Base-by-base conservation (phyloP, 352 stramenopile genomes). In the Saprolegnia parasitica region DNA sequence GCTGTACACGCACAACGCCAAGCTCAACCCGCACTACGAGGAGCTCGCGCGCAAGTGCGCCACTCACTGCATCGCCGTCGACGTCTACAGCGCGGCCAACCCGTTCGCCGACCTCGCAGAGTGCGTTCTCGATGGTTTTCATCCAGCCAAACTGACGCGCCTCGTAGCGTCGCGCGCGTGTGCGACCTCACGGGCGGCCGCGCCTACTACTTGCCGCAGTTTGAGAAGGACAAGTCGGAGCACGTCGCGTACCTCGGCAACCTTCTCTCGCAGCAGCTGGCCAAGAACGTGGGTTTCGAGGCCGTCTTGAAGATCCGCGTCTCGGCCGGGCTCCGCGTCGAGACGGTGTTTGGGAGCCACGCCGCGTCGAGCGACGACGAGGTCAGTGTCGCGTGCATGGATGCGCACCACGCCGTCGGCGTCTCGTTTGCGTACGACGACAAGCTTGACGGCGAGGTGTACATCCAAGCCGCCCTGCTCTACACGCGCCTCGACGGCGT, bases 391-490 rank as follows among this genome's bases (percentile, higher is more conserved):
- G 80, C 86, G 21, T 81, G 89, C 65, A 91, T 97, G 15, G 83
- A 94, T 67, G 81, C 93, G 67, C 85, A 95, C 55, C 84, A 86
- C 37, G 90, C 87, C 1, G 82, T 95, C 46, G 85, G 89, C 29
- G 90, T 96, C 20, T 90, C 87, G 5, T 89, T 97, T 50, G 83
- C 86, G n/a, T 86, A 96, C 76, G 87, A 97, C 61, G 90, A 95
- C 67, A 81, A 77, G 35, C 72, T 97, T 9, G 84, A 94, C 35
- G 82, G 81, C 11, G 83, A 94, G 60, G 83, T 84, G 32, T 96
- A 88, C 73, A 84, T 97, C 70, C 90, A 97, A 65, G 85, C 83
- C 0, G 91, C 90, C 40, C 74, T 98, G 58, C 78, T 98, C 24
- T 97, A 97, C 72, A 97, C 89, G 18, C 77, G 84, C 15, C 87